A percentile compares a stretch with the other conserved stretches of the same genome.
Conservation (phyloP, 257 asterid species). For the Asclepias syriaca region DNA sequence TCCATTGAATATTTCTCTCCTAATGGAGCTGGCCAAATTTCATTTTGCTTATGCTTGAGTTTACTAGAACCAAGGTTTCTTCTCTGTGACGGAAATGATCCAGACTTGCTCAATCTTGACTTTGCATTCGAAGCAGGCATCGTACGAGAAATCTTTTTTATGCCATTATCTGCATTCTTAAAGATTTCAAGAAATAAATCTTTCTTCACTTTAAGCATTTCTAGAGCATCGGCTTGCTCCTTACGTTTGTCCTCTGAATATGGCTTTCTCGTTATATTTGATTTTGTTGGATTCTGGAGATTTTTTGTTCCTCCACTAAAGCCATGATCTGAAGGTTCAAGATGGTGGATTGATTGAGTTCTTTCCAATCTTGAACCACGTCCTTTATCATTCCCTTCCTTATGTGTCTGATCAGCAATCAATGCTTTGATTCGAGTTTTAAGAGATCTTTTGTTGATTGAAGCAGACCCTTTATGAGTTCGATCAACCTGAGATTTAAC, state of each 20-base stretch:
- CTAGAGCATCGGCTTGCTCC: slow-evolving; percentile 31
- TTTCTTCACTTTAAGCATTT: slow-evolving; percentile 43
- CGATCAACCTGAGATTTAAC: slow-evolving; percentile 28
- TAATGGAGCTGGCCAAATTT: slow-evolving; percentile 50
- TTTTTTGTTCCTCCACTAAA: slow-evolving; percentile 19
- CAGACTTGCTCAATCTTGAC: slow-evolving; percentile 47
- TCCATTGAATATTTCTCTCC: slow-evolving; percentile 24
- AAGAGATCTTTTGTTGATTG: slow-evolving; percentile 44
- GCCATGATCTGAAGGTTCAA: slow-evolving; percentile 33
- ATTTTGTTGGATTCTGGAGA: slow-evolving; percentile 14
- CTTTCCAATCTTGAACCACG: slow-evolving; percentile 35
- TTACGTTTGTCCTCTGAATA: slow-evolving; percentile 14
- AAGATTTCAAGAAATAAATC: slow-evolving; percentile 39
- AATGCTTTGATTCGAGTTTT: slow-evolving; percentile 53
- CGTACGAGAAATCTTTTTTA: slow-evolving; percentile 24
- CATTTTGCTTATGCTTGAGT: slow-evolving; percentile 61
- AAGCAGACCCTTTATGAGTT: slow-evolving; percentile 21
- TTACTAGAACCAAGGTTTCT: slow-evolving; percentile 50
- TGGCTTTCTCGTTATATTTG: slow-evolving; percentile 6
- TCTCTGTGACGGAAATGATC: slow-evolving; percentile 56
- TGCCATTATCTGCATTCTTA: slow-evolving; percentile 29
- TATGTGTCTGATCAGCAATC: slow-evolving; percentile 33
- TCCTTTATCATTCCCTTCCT: slow-evolving; percentile 19
- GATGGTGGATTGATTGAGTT: slow-evolving; percentile 63
- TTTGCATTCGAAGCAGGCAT: slow-evolving; percentile 26